These are phyloP conservation scores for Gleditsia sinensis DNA, from an alignment of 306 rosid species.

Conservation along the genomic window DNA sequence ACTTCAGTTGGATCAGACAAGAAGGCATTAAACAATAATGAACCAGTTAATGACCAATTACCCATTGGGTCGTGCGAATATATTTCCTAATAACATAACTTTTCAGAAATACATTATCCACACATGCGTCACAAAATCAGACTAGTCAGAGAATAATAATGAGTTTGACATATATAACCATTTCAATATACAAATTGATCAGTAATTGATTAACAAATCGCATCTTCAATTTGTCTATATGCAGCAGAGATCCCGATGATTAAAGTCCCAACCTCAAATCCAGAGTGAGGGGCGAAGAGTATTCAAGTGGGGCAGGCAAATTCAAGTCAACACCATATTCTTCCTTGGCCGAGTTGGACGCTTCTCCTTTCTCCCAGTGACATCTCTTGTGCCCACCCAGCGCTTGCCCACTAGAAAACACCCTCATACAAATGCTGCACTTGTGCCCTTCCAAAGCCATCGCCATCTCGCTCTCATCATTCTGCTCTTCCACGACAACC, in stretches of 20 bases:
- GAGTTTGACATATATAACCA: background rate
- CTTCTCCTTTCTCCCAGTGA: slow-evolving; percentile 61
- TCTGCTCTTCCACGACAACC: too few species aligned
- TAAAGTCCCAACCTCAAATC: slow-evolving; percentile 76
- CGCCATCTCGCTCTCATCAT: slow-evolving; percentile 16
- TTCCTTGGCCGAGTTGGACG: background rate
- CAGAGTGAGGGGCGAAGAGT: slow-evolving; percentile 44
- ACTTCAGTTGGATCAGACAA: too few species aligned
- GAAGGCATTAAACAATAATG: background rate
- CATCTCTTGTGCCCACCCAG: slow-evolving; percentile 72
- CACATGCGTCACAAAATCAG: background rate
- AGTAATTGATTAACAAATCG: background rate
- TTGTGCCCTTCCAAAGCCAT: slow-evolving; percentile 43
- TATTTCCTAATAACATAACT: background rate
- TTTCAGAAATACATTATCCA: background rate
- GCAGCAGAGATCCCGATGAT: too few species aligned
- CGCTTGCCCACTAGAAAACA: slow-evolving; percentile 66
- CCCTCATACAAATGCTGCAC: slow-evolving; percentile 59
- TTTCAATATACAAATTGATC: background rate
- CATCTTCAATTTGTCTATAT: background rate
- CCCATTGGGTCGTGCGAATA: background rate
- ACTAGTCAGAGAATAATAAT: background rate
- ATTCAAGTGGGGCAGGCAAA: slow-evolving; percentile 50
- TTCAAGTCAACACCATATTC: slow-evolving; percentile 51
- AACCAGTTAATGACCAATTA: background rate